phyloP scores from a whole-genome alignment of 1,284 basidiomycete genomes.

The Pterulicium gracile region DNA sequence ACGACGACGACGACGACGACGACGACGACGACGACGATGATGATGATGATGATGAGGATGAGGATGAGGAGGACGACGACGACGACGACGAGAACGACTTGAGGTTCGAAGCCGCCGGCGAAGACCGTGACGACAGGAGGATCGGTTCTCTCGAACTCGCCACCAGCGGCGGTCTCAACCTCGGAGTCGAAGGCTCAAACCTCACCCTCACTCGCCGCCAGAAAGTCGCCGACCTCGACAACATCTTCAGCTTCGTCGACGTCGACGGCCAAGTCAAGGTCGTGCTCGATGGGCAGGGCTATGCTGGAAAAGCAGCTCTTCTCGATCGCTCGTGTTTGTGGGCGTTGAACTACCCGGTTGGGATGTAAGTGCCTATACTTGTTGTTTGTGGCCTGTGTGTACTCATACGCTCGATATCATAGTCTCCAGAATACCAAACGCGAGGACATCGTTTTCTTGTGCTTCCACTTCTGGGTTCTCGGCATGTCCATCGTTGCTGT shows the following conservation, averaged over 20 bases:
- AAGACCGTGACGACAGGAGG: constrained; percentile 7
- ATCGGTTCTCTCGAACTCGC: background rate
- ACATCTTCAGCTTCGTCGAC: constrained; percentile 16
- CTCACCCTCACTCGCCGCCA: background rate
- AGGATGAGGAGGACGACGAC: constrained; percentile 6
- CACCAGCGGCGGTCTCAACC: background rate
- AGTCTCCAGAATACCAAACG: constrained; percentile 65
- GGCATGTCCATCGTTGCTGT: constrained; percentile 68
- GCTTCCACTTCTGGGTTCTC: constrained; percentile 72
- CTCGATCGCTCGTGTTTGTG: constrained; percentile 39
- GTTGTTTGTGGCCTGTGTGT: background rate
- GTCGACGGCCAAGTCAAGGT: constrained; percentile 28
- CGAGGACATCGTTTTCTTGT: constrained; percentile 67
- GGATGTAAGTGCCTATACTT: constrained; percentile 32
- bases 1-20: constrained; percentile 9
- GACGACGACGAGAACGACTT: constrained; percentile 11
- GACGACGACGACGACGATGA: constrained; percentile 14
- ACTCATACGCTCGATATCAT: constrained; percentile 4
- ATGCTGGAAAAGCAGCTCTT: constrained; percentile 21
- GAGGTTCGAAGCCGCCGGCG: constrained; percentile 7
- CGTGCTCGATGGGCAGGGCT: constrained; percentile 30
- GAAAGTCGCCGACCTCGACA: constrained; percentile 4
- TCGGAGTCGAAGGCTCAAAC: background rate
- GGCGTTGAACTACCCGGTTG: constrained; percentile 56
- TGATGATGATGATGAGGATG: constrained; percentile 10